A percentile compares a stretch with the other conserved stretches of the same genome.
Evolutionary conservation across 2,329 filamentous ascomycete species (phyloP).

Genomic region (Clarireedia paspali): DNA sequence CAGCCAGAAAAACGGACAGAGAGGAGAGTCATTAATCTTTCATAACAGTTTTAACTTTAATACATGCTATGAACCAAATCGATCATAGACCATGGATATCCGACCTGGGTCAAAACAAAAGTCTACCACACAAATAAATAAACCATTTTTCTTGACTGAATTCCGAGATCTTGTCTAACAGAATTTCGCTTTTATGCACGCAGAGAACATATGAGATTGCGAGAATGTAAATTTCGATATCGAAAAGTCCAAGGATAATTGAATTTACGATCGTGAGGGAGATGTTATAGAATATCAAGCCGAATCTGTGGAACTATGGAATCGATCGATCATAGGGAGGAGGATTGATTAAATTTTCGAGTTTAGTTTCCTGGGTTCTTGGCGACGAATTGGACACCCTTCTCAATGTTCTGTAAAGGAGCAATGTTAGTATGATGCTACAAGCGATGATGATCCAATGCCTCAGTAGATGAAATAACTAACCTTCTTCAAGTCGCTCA

Average conservation of each 20-base stretch:
- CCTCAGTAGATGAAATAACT: background rate
- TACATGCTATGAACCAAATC: background rate
- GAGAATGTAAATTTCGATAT: background rate
- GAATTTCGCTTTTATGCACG: background rate
- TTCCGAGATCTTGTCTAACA: background rate
- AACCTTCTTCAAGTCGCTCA: conserved; percentile 70
- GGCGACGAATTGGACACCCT: conserved; percentile 74
- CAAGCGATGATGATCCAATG: conserved; percentile 61
- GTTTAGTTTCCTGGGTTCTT: conserved; percentile 15
- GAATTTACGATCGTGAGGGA: background rate
- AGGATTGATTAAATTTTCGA: background rate
- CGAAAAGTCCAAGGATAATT: too few relatives aligned
- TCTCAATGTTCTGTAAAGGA: conserved; percentile 86
- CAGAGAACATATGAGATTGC: background rate
- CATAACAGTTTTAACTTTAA: conserved; percentile 1
- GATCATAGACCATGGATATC: background rate
- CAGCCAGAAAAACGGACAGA: background rate
- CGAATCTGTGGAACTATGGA: background rate
- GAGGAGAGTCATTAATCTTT: conserved; percentile 7
- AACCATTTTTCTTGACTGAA: background rate
- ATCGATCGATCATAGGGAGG: background rate
- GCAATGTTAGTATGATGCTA: conserved; percentile 86
- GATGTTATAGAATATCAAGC: background rate
- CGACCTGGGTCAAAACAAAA: background rate
- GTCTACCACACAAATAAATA: background rate